Evolutionary conservation across 192 early-diverging fungal genomes (phyloP).

Genomic region (Linnemannia hyalina): DNA sequence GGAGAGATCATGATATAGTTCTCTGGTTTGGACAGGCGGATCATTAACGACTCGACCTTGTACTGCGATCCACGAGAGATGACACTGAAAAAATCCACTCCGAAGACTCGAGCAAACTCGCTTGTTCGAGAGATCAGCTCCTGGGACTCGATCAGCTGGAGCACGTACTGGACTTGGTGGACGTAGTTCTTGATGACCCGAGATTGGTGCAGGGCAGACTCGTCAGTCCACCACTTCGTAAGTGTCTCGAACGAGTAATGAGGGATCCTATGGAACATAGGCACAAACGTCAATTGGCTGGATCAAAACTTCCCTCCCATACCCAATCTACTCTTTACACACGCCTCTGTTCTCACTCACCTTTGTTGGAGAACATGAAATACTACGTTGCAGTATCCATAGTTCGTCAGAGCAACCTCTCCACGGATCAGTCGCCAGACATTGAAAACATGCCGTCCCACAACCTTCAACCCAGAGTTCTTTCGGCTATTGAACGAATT

Average conservation of each 20-base stretch:
- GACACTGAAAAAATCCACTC: slow-evolving; percentile 90
- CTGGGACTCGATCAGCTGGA: slow-evolving; percentile 81
- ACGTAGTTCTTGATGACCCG: slow-evolving; percentile 76
- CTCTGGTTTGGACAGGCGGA: slow-evolving; percentile 79
- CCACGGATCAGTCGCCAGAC: slow-evolving; percentile 89
- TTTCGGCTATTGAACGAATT: slow-evolving; percentile 39
- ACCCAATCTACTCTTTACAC: background rate
- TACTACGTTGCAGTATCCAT: slow-evolving; percentile 82
- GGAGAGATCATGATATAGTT: slow-evolving; percentile 87
- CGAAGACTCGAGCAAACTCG: slow-evolving; percentile 93
- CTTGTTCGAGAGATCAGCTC: slow-evolving; percentile 77
- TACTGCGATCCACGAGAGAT: slow-evolving; percentile 93
- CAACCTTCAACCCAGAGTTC: slow-evolving; percentile 70
- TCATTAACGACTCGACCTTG: slow-evolving; percentile 89
- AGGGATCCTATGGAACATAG: slow-evolving; percentile 66
- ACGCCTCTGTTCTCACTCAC: slow-evolving; percentile 47
- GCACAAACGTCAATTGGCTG: background rate
- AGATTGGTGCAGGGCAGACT: slow-evolving; percentile 64
- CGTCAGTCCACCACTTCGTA: slow-evolving; percentile 74
- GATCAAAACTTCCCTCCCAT: background rate
- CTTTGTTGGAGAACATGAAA: slow-evolving; percentile 79
- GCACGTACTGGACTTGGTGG: slow-evolving; percentile 72
- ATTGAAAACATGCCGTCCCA: slow-evolving; percentile 89
- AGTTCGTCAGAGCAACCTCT: slow-evolving; percentile 82
- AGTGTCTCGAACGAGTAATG: slow-evolving; percentile 71